Evolutionary conservation across 352 stramenopile genomes (phyloP).

Genomic region (Phytophthora citricola): DNA sequence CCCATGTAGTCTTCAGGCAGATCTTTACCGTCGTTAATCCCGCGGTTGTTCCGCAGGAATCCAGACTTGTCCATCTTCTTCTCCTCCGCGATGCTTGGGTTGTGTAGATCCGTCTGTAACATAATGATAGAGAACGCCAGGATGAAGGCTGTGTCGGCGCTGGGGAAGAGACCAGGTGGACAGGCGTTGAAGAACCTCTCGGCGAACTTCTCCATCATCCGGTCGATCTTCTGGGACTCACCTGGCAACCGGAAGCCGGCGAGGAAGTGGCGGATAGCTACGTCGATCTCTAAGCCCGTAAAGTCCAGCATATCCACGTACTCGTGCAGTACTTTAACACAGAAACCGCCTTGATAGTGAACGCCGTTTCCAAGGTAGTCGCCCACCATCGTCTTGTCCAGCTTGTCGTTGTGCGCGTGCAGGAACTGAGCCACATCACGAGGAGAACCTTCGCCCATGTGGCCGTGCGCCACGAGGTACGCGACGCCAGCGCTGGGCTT

Average conservation of each 20-base stretch:
- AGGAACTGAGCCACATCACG: constrained; percentile 96
- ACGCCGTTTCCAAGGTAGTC: constrained; percentile 98
- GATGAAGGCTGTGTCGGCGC: constrained; percentile 98
- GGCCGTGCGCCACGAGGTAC: constrained; percentile 92
- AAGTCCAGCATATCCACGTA: constrained; percentile 99
- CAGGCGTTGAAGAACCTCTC: constrained; percentile 88
- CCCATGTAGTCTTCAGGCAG: constrained; percentile 93
- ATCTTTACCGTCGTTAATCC: constrained; percentile 97
- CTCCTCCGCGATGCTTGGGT: constrained; percentile 97
- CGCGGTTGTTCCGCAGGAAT: constrained; percentile 98
- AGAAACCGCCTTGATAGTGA: constrained; percentile 95
- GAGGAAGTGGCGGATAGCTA: constrained; percentile 98
- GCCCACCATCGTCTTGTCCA: constrained; percentile 98
- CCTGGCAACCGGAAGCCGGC: constrained; percentile 98
- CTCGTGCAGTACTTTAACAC: constrained; percentile 94
- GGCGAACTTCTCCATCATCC: constrained; percentile 99
- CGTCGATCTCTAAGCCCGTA: constrained; percentile 94
- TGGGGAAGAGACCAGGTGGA: constrained; percentile 90
- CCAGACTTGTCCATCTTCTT: constrained; percentile 98
- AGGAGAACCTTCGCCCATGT: constrained; percentile 92
- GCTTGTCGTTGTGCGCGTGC: constrained; percentile 88
- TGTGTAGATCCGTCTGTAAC: constrained; percentile 97
- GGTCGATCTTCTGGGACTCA: constrained; percentile 99
- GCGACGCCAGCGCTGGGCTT: constrained; percentile 93
- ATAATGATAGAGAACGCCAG: constrained; percentile 95